Conservation (phyloP, 1,139 yeast genomes). For the Taphrina sp. region DNA sequence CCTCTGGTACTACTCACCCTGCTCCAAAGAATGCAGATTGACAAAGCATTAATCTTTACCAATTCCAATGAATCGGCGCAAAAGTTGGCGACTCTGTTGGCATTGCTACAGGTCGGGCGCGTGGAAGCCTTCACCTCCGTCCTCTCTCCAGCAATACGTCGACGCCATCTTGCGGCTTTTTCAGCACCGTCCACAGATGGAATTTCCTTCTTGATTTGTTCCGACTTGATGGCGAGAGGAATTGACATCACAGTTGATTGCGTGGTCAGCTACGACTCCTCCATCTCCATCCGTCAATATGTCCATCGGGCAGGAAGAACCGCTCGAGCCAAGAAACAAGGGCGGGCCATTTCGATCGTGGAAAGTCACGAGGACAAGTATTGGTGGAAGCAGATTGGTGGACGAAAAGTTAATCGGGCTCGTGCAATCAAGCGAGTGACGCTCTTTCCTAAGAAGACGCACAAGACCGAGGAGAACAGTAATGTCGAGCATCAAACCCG, state of each 20-base stretch:
- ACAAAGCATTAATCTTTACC: conserved; percentile 57
- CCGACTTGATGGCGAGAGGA: conserved; percentile 94
- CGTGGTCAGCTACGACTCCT: conserved; percentile 85
- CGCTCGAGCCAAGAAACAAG: conserved; percentile 81
- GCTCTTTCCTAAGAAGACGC: conserved; percentile 10
- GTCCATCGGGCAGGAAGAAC: conserved; percentile 96
- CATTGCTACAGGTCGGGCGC: conserved; percentile 40
- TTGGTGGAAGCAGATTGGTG: conserved; percentile 38
- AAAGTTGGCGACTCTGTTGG: conserved; percentile 63
- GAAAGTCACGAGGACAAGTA: conserved; percentile 58
- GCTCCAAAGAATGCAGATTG: conserved; percentile 42
- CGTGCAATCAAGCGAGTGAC: conserved; percentile 15
- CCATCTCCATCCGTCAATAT: conserved; percentile 88
- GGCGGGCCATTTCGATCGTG: conserved; percentile 75
- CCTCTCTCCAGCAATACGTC: conserved; percentile 43
- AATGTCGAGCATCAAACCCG: not conserved
- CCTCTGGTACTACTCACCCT: conserved; percentile 69
- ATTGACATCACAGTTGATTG: conserved; percentile 74
- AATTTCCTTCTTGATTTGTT: conserved; percentile 58
- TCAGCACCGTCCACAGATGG: conserved; percentile 34
- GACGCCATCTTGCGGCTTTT: conserved; percentile 55
- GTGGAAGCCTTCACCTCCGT: conserved; percentile 45
- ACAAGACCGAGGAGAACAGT: not conserved
- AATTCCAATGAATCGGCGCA: conserved; percentile 85
- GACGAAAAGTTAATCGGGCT: conserved; percentile 22